Percentiles rank a stretch among this genome's conserved stretches.
These are phyloP conservation scores for Porogramme epimiltina DNA, from an alignment of 1,284 basidiomycete genomes.

Conservation along the genomic window DNA sequence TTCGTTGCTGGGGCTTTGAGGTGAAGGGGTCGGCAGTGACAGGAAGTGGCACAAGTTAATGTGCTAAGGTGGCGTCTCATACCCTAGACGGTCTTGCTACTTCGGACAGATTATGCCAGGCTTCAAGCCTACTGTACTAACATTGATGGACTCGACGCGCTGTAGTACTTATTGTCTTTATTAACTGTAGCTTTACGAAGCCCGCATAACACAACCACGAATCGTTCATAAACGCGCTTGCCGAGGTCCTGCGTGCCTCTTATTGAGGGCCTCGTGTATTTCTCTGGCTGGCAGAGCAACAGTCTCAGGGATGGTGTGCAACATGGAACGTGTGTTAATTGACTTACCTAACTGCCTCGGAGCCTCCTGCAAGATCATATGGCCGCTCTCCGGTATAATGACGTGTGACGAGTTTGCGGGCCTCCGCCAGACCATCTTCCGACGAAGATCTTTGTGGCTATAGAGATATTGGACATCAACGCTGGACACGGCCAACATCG, in stretches of 20 bases:
- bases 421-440: slow-evolving; percentile 58
- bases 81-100: neutral
- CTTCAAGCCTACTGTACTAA: too few relatives aligned
- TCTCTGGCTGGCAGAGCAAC: slow-evolving; percentile 19
- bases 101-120: slow-evolving; percentile 2
- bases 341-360: slow-evolving; percentile 28
- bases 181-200: too few relatives aligned
- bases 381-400: slow-evolving; percentile 52
- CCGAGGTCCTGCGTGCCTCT: slow-evolving; percentile 3
- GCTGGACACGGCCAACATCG: too few relatives aligned
- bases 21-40: neutral
- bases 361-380: slow-evolving; percentile 44
- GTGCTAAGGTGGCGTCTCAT: neutral
- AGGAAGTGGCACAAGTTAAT: too few relatives aligned
- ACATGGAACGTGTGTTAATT: neutral
- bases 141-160: too few relatives aligned
- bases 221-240: too few relatives aligned
- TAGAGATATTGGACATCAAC: neutral
- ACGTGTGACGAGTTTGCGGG: slow-evolving; percentile 60
- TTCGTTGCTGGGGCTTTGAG: slow-evolving; percentile 27
- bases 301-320: neutral
- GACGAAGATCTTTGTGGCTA: slow-evolving; percentile 35
- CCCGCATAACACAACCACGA: too few relatives aligned
- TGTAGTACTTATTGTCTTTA: too few relatives aligned
- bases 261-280: slow-evolving; percentile 21